phyloP scores from a whole-genome alignment of 2,329 filamentous ascomycete genomes.

The Neoscytalidium dimidiatum region DNA sequence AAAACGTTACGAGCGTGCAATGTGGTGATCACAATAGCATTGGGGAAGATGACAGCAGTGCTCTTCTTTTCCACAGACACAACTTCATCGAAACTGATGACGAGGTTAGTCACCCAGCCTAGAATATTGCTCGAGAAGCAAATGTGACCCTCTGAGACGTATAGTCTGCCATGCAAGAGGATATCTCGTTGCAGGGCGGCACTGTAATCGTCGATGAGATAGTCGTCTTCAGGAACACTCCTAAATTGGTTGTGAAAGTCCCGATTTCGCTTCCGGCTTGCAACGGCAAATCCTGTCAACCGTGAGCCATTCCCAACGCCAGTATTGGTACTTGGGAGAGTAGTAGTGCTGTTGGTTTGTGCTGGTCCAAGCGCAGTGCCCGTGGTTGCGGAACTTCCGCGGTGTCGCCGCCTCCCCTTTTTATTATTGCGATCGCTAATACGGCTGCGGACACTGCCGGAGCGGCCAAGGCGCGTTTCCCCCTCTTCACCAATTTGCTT shows the following conservation, averaged over 20 bases:
- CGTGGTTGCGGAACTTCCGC: constrained; percentile 73
- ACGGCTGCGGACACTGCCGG: constrained; percentile 54
- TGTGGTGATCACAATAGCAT: constrained; percentile 95
- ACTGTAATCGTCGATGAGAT: constrained; percentile 97
- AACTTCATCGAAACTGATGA: constrained; percentile 98
- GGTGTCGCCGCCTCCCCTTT: constrained; percentile 63
- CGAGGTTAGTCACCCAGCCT: constrained; percentile 94
- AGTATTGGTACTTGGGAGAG: constrained; percentile 61
- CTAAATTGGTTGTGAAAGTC: constrained; percentile 94
- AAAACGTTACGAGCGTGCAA: constrained; percentile 94
- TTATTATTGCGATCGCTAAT: constrained; percentile 46
- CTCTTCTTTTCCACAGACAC: constrained; percentile 96
- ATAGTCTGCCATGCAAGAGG: constrained; percentile 86
- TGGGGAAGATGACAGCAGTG: constrained; percentile 93
- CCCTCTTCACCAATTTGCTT: constrained; percentile 66
- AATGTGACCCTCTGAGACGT: constrained; percentile 94
- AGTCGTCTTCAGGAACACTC: constrained; percentile 96
- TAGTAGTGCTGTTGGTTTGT: constrained; percentile 69
- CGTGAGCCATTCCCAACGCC: constrained; percentile 64
- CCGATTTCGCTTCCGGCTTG: constrained; percentile 91
- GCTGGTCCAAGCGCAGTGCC: constrained; percentile 70
- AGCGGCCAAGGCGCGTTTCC: constrained; percentile 52
- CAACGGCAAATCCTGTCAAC: constrained; percentile 91
- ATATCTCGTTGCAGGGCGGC: constrained; percentile 96
- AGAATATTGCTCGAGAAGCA: constrained; percentile 99